Base-by-base conservation (phyloP, 192 early-diverging fungal species). In the Entophlyctis luteolus region DNA sequence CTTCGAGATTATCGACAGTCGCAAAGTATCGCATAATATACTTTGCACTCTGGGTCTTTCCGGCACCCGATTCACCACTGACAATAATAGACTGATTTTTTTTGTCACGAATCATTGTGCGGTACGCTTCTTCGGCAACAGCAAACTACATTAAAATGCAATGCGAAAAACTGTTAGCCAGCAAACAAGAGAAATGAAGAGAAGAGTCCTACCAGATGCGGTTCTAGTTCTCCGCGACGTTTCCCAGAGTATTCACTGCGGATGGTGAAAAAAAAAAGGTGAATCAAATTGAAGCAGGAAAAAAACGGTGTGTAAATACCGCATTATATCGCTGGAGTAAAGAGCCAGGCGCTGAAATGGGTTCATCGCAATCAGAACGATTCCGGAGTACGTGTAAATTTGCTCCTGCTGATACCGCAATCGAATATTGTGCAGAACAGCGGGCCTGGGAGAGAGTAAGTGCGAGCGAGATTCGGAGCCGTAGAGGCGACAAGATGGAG, bases 321-420 rank as follows among this genome's bases (percentile, higher is more conserved):
- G 66, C 75, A 96, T 87, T 48, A 90, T 90, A 66, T 94, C 91
- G 48, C 88, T 88, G 16, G 91, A 88, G 77, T 99, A 99, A 29
- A 97, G 75, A 12, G 75, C 60, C 62, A 99, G 86, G 27, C 89
- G 77, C 54, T 85, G 86, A 75, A 98, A 99, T 2, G 97, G 97
- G 68, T 99, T 99, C 72, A 93, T 90, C 38, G 97, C 97, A 69
- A 99, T 95, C 65, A 99, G 76, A 29, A 99, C 97, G 49, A 99
- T 96, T 52, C 96, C 96, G 27, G 95, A 98, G 70, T 99, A 99
- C 18, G 96, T 99, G 79, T 99, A 99, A 71, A 99, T 99, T 72
- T 90, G 90, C 72, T 94, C 87, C 75, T 94, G 92, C 3, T 80
- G 78, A 71, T 98, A 99, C 33, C 97, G 88, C 23, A 92, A 86